A percentile compares a stretch with the other conserved stretches of the same genome.
phyloP scores from a whole-genome alignment of 1,284 basidiomycete genomes.

The Cerrena zonata region DNA sequence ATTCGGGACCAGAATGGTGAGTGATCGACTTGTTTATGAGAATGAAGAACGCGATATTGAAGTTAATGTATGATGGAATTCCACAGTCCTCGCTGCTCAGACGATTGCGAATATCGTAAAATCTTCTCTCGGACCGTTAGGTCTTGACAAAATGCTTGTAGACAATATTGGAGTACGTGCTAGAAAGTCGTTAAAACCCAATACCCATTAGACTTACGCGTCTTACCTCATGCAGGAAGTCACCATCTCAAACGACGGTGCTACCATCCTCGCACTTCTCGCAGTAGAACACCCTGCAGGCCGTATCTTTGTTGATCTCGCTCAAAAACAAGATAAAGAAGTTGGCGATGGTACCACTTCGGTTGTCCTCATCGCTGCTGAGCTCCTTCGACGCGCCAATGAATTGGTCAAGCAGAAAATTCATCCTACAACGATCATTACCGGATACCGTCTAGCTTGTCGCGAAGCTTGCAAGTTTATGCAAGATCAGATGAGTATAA shows the following conservation, averaged over 20 bases:
- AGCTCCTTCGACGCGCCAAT: slow-evolving; percentile 91
- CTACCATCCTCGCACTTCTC: slow-evolving; percentile 90
- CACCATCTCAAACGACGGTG: slow-evolving; percentile 98
- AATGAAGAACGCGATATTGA: neutral
- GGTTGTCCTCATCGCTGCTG: slow-evolving; percentile 95
- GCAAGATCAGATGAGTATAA: slow-evolving; percentile 94
- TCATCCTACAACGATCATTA: slow-evolving; percentile 98
- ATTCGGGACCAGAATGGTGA: slow-evolving; percentile 94
- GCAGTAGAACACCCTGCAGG: slow-evolving; percentile 93
- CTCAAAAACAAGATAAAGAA: slow-evolving; percentile 99
- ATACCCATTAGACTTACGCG: neutral
- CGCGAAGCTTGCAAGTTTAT: slow-evolving; percentile 97
- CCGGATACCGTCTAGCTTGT: slow-evolving; percentile 95
- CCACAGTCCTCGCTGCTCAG: slow-evolving; percentile 85
- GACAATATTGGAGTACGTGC: slow-evolving; percentile 89
- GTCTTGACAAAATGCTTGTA: slow-evolving; percentile 95
- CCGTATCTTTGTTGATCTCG: slow-evolving; percentile 94
- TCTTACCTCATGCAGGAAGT: slow-evolving; percentile 65
- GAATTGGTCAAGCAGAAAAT: slow-evolving; percentile 98
- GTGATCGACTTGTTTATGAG: slow-evolving; percentile 14
- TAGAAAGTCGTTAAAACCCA: slow-evolving; percentile 5
- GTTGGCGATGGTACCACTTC: slow-evolving; percentile 99
- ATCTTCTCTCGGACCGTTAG: slow-evolving; percentile 92
- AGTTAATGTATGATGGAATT: too few species aligned
- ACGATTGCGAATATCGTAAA: slow-evolving; percentile 97